phyloP scores from a whole-genome alignment of 1,284 basidiomycete genomes.

The Amylostereum chailletii region DNA sequence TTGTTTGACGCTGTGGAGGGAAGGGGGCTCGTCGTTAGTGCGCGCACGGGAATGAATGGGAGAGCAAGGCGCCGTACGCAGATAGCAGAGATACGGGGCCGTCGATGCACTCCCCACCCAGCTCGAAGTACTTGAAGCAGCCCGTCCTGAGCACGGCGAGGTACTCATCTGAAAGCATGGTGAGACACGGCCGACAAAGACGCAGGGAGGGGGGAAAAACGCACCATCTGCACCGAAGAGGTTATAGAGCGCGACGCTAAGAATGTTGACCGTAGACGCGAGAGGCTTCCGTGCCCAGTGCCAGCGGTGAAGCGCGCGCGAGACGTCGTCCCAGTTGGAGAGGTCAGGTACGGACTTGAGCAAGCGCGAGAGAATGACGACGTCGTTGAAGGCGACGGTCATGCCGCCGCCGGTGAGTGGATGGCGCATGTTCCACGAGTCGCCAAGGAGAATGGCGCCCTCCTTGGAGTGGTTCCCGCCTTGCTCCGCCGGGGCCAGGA shows the following conservation, averaged over 20 bases:
- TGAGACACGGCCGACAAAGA: neutral
- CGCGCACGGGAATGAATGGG: neutral
- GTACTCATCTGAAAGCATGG: slow-evolving; percentile 45
- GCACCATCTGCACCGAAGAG: slow-evolving; percentile 85
- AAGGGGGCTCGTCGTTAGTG: neutral
- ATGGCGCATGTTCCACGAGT: slow-evolving; percentile 99
- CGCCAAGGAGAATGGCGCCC: slow-evolving; percentile 86
- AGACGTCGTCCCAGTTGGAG: slow-evolving; percentile 56
- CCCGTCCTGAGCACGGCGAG: slow-evolving; percentile 84
- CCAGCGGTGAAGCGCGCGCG: slow-evolving; percentile 60
- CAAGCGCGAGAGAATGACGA: slow-evolving; percentile 63
- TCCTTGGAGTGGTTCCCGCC: slow-evolving; percentile 48
- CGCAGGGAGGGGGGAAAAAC: slow-evolving; percentile 18
- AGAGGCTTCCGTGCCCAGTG: slow-evolving; percentile 81
- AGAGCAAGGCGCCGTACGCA: slow-evolving; percentile 45
- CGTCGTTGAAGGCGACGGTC: slow-evolving; percentile 88
- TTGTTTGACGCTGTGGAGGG: slow-evolving; percentile 48
- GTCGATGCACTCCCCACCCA: slow-evolving; percentile 81
- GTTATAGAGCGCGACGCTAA: slow-evolving; percentile 88
- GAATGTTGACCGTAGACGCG: slow-evolving; percentile 80
- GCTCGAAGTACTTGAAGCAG: slow-evolving; percentile 97
- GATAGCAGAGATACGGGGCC: slow-evolving; percentile 86
- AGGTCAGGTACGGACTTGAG: slow-evolving; percentile 44
- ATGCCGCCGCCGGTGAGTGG: slow-evolving; percentile 96
- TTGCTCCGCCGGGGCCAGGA: slow-evolving; percentile 82